Evolutionary conservation across 2,329 filamentous ascomycete genomes (phyloP).

Genomic region (Beauveria caledonica): DNA sequence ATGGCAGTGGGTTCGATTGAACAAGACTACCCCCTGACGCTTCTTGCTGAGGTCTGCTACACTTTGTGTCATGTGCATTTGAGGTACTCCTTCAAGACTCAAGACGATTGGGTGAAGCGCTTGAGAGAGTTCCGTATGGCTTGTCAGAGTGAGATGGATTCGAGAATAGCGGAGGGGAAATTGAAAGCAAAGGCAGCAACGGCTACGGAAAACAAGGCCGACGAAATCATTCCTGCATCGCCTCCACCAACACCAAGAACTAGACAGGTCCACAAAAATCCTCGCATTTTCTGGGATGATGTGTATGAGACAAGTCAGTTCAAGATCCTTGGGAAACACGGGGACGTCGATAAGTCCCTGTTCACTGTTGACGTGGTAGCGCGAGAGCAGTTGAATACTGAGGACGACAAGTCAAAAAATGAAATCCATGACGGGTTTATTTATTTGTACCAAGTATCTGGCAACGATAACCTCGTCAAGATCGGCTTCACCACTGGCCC

Average conservation of each 20-base stretch:
- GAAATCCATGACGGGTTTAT: constrained; percentile 25
- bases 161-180: not conserved
- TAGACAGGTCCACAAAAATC: too few species aligned
- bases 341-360: not conserved
- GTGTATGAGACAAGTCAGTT: not conserved
- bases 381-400: constrained; percentile 6
- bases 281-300: not conserved
- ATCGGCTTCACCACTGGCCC: constrained; percentile 1
- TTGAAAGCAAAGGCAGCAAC: not conserved
- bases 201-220: not conserved
- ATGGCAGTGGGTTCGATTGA: not conserved
- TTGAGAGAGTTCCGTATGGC: not conserved
- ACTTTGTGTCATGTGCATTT: not conserved
- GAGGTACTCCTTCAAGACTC: not conserved
- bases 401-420: constrained; percentile 21
- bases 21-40: not conserved
- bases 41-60: not conserved
- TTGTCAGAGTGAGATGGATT: not conserved
- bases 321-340: not conserved
- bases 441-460: constrained; percentile 6
- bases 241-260: not conserved
- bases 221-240: not conserved
- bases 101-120: not conserved
- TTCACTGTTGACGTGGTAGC: not conserved
- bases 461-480: constrained; percentile 5